These are phyloP conservation scores for Xylaria sp. DNA, from an alignment of 2,329 filamentous ascomycete species.

Conservation along the genomic window DNA sequence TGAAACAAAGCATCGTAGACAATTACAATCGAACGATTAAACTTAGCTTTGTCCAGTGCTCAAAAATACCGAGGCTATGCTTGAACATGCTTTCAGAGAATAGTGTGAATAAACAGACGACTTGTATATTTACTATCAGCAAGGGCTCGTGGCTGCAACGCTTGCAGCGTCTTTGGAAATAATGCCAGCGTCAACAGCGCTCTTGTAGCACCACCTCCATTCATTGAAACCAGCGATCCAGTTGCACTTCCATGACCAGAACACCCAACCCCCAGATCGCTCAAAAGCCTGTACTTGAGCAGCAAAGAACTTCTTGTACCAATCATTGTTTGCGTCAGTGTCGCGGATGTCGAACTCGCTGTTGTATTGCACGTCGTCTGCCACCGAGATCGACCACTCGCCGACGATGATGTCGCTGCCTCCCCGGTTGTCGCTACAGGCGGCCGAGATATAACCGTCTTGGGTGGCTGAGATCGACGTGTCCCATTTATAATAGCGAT, in stretches of 20 bases:
- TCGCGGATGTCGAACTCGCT: slow-evolving; percentile 52
- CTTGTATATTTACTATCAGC: slow-evolving; percentile 20
- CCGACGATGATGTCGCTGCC: slow-evolving; percentile 62
- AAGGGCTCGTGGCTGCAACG: slow-evolving; percentile 38
- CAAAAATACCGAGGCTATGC: background rate
- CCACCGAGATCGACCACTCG: slow-evolving; percentile 67
- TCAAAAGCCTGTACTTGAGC: slow-evolving; percentile 67
- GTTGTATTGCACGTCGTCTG: slow-evolving; percentile 58
- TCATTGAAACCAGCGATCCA: slow-evolving; percentile 54
- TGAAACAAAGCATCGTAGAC: background rate
- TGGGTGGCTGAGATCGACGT: slow-evolving; percentile 55
- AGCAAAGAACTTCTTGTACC: slow-evolving; percentile 67
- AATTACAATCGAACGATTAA: background rate
- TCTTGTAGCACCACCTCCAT: slow-evolving; percentile 61
- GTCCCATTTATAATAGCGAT: slow-evolving; percentile 57
- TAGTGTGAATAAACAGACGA: background rate
- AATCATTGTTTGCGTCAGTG: slow-evolving; percentile 54
- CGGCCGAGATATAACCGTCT: slow-evolving; percentile 60
- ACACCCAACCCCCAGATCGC: slow-evolving; percentile 63
- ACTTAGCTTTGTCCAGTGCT: background rate
- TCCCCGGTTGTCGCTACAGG: slow-evolving; percentile 57
- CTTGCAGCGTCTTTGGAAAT: slow-evolving; percentile 44
- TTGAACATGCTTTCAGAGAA: background rate
- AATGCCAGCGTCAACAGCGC: slow-evolving; percentile 43
- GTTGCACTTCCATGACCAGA: slow-evolving; percentile 68